A percentile compares a stretch with the other conserved stretches of the same genome.
phyloP scores from a whole-genome alignment of 1,284 basidiomycete genomes.

The Pulveroboletus ridleyi region DNA sequence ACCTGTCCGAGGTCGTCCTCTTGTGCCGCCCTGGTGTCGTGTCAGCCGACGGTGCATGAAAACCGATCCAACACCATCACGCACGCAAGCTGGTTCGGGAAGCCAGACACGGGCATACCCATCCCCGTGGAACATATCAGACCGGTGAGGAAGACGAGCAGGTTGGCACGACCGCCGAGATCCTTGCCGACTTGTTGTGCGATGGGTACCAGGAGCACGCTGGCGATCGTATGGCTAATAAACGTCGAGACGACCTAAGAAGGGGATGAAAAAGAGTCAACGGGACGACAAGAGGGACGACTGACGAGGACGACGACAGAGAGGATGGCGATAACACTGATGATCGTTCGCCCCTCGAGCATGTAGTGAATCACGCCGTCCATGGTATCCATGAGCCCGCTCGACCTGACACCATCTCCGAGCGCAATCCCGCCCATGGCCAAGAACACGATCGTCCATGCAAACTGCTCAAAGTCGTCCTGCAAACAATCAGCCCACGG shows the following conservation, averaged over 20 bases:
- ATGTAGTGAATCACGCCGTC: conserved; percentile 73
- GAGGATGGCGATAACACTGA: conserved; percentile 60
- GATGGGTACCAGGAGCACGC: conserved; percentile 95
- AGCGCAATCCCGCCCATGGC: conserved; percentile 99
- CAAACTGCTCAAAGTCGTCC: conserved; percentile 96
- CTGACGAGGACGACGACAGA: conserved; percentile 69
- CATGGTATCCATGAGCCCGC: conserved; percentile 86
- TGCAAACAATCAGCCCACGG: conserved; percentile 37
- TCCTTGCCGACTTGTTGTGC: conserved; percentile 89
- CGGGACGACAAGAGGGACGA: conserved; percentile 77
- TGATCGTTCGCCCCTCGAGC: conserved; percentile 78
- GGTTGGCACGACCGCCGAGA: conserved; percentile 72
- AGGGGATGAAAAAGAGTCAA: not conserved
- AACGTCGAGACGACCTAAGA: conserved; percentile 82
- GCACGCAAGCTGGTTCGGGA: conserved; percentile 96
- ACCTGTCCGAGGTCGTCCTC: too few relatives aligned
- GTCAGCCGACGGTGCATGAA: too few relatives aligned
- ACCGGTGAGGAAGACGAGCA: conserved; percentile 92
- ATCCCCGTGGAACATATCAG: conserved; percentile 57
- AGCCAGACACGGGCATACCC: conserved; percentile 98
- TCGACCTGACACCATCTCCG: conserved; percentile 93
- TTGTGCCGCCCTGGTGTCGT: too few relatives aligned
- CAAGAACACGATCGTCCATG: conserved; percentile 43
- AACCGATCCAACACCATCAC: conserved; percentile 39
- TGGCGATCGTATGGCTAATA: conserved; percentile 97